Percentiles rank a stretch among this genome's conserved stretches.
Evolutionary conservation across 2,329 filamentous ascomycete species (phyloP).

Genomic region (Aspergillaceae sp.): DNA sequence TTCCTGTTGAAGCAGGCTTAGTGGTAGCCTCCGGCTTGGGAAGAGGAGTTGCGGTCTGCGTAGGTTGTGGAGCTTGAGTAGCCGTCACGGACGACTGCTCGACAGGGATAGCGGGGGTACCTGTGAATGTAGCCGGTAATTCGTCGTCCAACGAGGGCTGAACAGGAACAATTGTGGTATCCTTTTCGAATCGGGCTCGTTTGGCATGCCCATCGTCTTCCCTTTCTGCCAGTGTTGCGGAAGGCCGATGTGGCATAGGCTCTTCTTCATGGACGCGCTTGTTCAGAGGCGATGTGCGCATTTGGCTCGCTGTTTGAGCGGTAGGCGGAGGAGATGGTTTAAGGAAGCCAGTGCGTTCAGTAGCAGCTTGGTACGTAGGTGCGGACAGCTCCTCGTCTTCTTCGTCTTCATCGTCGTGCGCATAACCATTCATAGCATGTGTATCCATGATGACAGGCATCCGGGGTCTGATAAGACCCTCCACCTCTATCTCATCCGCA

Average conservation of each 20-base stretch:
- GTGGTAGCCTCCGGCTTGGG: background rate
- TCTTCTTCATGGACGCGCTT: conserved; percentile 25
- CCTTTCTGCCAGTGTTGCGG: background rate
- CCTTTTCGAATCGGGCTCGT: conserved; percentile 23
- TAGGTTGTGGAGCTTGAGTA: conserved; percentile 6
- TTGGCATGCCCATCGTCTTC: conserved; percentile 17
- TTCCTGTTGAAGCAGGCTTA: no score
- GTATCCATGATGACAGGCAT: conserved; percentile 39
- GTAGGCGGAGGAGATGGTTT: conserved; percentile 6
- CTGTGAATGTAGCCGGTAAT: conserved; percentile 12
- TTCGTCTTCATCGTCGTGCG: conserved; percentile 16
- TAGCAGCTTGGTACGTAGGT: conserved; percentile 6
- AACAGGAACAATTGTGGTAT: background rate
- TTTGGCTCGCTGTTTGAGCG: conserved; percentile 6
- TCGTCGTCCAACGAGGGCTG: conserved; percentile 6
- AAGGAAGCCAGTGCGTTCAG: conserved; percentile 18
- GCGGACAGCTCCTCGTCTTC: conserved; percentile 21
- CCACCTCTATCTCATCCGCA: conserved; percentile 55
- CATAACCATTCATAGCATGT: conserved; percentile 18
- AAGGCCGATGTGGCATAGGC: conserved; percentile 3
- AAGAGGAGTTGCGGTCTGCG: conserved; percentile 6
- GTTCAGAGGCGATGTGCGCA: conserved; percentile 8
- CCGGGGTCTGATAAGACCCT: conserved; percentile 55
- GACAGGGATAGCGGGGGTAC: conserved; percentile 8
- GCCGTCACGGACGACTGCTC: conserved; percentile 2